Evolutionary conservation across 2,329 filamentous ascomycete genomes (phyloP).

Genomic region (Pseudogymnoascus sp.): DNA sequence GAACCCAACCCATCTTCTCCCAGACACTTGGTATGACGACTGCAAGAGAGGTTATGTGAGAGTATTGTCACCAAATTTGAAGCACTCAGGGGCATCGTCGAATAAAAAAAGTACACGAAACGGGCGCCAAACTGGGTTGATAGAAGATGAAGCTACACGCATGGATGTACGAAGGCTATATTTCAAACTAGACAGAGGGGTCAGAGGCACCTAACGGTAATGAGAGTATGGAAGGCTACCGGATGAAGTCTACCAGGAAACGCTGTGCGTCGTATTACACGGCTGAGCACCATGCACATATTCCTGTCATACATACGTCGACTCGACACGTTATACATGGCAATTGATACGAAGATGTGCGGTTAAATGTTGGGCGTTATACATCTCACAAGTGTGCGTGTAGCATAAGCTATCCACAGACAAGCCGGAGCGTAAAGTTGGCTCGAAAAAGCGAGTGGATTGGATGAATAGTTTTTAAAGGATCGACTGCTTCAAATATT

Average conservation of each 20-base stretch:
- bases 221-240: background rate
- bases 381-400: background rate
- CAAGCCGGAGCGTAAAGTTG: background rate
- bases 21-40: background rate
- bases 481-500: background rate
- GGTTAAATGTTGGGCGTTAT: background rate
- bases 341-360: background rate
- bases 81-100: background rate
- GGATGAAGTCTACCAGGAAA: background rate
- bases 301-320: conserved; percentile 1
- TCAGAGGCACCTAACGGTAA: background rate
- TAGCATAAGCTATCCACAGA: background rate
- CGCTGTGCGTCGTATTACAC: conserved; percentile 1
- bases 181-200: background rate
- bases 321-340: background rate
- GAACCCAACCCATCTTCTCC: conserved; percentile 1
- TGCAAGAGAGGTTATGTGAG: background rate
- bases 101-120: background rate
- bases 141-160: background rate
- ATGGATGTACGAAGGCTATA: background rate
- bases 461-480: too few species aligned
- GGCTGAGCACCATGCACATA: background rate
- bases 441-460: background rate
- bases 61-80: background rate
- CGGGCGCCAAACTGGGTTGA: background rate